phyloP scores from a whole-genome alignment of 2,329 filamentous ascomycete genomes.

The Monilinia fructicola region DNA sequence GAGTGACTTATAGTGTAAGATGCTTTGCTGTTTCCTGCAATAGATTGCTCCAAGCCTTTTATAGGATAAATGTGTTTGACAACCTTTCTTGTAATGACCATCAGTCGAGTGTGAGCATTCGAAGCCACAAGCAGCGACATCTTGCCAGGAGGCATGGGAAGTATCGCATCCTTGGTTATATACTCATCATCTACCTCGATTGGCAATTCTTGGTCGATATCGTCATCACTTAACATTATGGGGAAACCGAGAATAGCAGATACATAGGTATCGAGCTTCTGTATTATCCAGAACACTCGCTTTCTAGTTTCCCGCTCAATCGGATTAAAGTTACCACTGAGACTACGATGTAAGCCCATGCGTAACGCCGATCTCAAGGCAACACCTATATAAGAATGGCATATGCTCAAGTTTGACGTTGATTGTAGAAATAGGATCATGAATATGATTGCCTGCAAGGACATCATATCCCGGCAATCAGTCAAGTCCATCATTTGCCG shows the following conservation, averaged over 20 bases:
- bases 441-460: slow-evolving; percentile 73
- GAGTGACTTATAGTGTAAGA: slow-evolving; percentile 64
- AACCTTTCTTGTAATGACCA: slow-evolving; percentile 64
- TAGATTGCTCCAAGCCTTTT: slow-evolving; percentile 53
- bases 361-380: slow-evolving; percentile 73
- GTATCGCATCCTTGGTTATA: slow-evolving; percentile 59
- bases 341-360: slow-evolving; percentile 73
- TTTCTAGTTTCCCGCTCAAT: slow-evolving; percentile 64
- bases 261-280: slow-evolving; percentile 70
- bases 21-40: slow-evolving; percentile 40
- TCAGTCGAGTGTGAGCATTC: slow-evolving; percentile 63
- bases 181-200: slow-evolving; percentile 66
- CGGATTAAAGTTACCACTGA: slow-evolving; percentile 60
- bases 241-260: slow-evolving; percentile 67
- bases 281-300: slow-evolving; percentile 66
- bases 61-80: slow-evolving; percentile 66
- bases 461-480: slow-evolving; percentile 70
- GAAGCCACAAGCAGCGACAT: slow-evolving; percentile 62
- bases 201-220: slow-evolving; percentile 66
- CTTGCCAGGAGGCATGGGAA: slow-evolving; percentile 53
- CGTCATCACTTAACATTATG: slow-evolving; percentile 60
- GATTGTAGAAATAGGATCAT: slow-evolving; percentile 81
- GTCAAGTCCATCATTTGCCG: slow-evolving; percentile 65
- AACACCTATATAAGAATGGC: slow-evolving; percentile 78
- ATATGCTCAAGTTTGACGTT: slow-evolving; percentile 74